phyloP scores from a whole-genome alignment of 2,329 filamentous ascomycete species.

The Claviceps lovelessii region DNA sequence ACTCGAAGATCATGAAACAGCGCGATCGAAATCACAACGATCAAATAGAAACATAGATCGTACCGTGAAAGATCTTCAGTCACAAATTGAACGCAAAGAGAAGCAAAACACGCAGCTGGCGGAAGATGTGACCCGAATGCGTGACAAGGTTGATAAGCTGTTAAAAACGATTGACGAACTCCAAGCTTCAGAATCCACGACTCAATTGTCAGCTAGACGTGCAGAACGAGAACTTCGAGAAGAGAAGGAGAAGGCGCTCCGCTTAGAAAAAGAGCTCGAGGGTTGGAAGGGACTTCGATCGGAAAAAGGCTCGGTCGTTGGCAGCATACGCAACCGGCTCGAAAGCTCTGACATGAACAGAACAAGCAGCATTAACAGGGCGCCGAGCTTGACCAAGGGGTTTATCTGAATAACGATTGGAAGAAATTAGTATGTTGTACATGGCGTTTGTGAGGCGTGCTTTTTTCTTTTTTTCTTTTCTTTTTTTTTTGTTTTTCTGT shows the following conservation, averaged over 20 bases:
- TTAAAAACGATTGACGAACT: conserved; percentile 87
- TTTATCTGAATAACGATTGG: conserved; percentile 25
- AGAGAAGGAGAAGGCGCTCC: conserved; percentile 66
- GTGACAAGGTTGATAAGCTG: conserved; percentile 82
- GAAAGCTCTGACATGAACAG: conserved; percentile 39
- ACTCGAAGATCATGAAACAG: conserved; percentile 68
- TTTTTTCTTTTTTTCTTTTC: neutral
- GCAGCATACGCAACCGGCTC: conserved; percentile 26
- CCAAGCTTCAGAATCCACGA: conserved; percentile 69
- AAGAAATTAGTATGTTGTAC: neutral
- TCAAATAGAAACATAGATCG: conserved; percentile 87
- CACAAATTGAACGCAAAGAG: conserved; percentile 84
- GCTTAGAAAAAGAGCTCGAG: conserved; percentile 79
- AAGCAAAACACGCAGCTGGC: conserved; percentile 68
- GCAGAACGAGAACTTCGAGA: conserved; percentile 83
- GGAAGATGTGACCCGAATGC: conserved; percentile 71
- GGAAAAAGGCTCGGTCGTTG: conserved; percentile 40
- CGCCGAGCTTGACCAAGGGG: conserved; percentile 62
- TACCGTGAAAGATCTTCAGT: conserved; percentile 81
- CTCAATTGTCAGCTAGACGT: conserved; percentile 67
- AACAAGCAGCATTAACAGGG: conserved; percentile 50
- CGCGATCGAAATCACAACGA: conserved; percentile 67
- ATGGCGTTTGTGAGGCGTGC: neutral
- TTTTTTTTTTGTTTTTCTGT: no score
- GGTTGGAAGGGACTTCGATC: conserved; percentile 63